phyloP scores from a whole-genome alignment of 306 rosid species.

The Fagus crenata region DNA sequence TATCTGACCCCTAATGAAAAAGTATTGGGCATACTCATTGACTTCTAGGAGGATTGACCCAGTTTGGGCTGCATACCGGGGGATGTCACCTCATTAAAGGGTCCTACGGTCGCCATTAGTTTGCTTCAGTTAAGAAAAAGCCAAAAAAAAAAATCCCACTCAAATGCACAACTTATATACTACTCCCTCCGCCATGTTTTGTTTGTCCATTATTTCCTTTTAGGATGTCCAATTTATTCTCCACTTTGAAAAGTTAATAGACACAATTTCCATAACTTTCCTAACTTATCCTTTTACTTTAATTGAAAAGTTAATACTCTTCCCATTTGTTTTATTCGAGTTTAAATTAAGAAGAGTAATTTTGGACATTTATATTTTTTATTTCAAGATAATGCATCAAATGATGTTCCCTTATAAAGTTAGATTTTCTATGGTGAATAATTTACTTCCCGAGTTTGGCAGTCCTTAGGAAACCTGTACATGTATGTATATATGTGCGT shows the following conservation, averaged over 20 bases:
- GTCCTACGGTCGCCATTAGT: not conserved
- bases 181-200: no score
- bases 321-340: no score
- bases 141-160: not conserved
- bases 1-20: not conserved
- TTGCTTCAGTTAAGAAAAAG: not conserved
- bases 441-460: not conserved
- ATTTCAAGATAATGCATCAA: no score
- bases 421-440: not conserved
- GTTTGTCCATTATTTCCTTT: no score
- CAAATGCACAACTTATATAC: not conserved
- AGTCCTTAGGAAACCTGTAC: not conserved
- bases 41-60: not conserved
- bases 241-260: no score
- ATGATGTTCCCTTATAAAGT: no score
- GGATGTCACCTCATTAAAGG: not conserved
- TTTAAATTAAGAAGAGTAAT: no score
- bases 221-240: no score
- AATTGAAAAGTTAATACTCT: no score
- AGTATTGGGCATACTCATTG: not conserved
- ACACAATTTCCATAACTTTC: no score
- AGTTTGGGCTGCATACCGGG: not conserved
- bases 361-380: no score
- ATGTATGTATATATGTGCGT: not conserved
- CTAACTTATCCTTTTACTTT: no score